Evolutionary conservation across 345 rosid genomes (phyloP).

Genomic region (Psidium guajava): DNA sequence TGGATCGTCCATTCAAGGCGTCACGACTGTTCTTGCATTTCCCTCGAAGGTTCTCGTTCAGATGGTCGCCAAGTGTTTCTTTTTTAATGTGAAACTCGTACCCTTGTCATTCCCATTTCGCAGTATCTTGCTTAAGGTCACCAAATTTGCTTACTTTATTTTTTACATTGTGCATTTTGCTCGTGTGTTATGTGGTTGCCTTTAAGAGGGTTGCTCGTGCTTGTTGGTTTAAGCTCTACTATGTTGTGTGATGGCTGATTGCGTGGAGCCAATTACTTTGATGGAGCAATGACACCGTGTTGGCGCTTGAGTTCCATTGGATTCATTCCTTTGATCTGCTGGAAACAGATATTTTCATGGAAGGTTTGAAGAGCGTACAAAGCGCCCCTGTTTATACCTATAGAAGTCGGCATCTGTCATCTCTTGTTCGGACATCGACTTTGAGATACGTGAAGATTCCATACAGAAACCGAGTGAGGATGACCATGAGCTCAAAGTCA

Average conservation of each 20-base stretch:
- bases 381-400: conserved; percentile 19
- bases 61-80: background rate
- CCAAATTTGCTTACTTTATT: background rate
- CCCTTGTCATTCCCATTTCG: background rate
- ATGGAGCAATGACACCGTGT: background rate
- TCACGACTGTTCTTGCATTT: background rate
- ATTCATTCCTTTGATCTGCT: background rate
- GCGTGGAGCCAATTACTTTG: background rate
- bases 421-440: conserved; percentile 13
- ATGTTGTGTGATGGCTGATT: background rate
- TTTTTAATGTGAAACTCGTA: background rate
- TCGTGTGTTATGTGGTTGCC: background rate
- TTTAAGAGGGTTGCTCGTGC: background rate
- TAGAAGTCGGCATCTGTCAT: conserved; percentile 13
- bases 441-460: conserved; percentile 15
- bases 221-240: background rate
- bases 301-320: background rate
- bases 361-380: conserved; percentile 33
- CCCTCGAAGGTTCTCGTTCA: background rate
- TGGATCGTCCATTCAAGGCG: background rate
- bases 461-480: conserved; percentile 10
- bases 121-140: background rate
- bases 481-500: conserved; percentile 24
- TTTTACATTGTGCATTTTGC: background rate
- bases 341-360: conserved; percentile 39